phyloP scores from a whole-genome alignment of 768 basidiomycete species.

The Suillus spraguei region DNA sequence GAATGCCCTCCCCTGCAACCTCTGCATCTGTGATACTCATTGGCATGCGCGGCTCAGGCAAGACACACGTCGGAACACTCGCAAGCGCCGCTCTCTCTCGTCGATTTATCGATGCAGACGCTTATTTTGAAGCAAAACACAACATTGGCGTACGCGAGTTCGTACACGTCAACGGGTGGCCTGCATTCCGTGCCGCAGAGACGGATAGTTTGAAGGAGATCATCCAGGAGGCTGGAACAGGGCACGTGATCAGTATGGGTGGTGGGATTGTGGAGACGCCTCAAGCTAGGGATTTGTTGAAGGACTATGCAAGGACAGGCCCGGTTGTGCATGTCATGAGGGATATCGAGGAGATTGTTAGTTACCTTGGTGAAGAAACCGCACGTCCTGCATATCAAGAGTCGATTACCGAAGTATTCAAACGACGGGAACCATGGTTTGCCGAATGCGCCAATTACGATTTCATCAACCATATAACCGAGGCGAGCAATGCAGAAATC shows the following conservation, averaged over 20 bases:
- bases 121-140: conserved; percentile 67
- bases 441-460: conserved; percentile 78
- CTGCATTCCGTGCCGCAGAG: conserved; percentile 86
- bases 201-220: conserved; percentile 67
- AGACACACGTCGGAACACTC: conserved; percentile 83
- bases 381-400: conserved; percentile 90
- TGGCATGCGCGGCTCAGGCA: conserved; percentile 98
- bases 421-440: conserved; percentile 86
- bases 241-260: conserved; percentile 86
- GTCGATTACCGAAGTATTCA: conserved; percentile 79
- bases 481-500: conserved; percentile 52
- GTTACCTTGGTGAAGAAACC: conserved; percentile 76
- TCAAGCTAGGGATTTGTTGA: conserved; percentile 70
- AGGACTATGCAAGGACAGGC: conserved; percentile 56
- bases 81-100: conserved; percentile 76
- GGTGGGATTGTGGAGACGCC: conserved; percentile 93
- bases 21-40: conserved; percentile 74
- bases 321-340: conserved; percentile 86
- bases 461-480: conserved; percentile 74
- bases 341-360: conserved; percentile 77
- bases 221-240: conserved; percentile 51
- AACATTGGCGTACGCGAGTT: conserved; percentile 68
- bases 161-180: conserved; percentile 86
- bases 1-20: conserved; percentile 31
- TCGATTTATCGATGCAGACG: conserved; percentile 84